Percentiles rank a stretch among this genome's conserved stretches.
Conservation (phyloP, 140 eudicot species). For the Stevia rebaudiana region DNA sequence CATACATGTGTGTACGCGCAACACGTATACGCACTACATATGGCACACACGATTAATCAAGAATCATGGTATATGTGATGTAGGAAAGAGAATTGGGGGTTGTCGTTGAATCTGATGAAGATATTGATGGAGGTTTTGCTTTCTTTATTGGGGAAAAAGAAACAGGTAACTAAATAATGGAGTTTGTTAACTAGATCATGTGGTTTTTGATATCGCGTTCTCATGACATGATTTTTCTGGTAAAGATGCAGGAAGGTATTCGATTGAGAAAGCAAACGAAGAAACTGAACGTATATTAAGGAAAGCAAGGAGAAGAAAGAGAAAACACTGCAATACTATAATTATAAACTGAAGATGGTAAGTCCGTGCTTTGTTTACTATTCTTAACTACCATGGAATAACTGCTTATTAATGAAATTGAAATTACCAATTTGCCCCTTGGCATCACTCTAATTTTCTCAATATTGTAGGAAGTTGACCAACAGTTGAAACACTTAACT, state of each 20-base stretch:
- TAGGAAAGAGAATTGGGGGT: conserved; percentile 43
- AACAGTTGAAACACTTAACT: neutral
- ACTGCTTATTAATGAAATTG: neutral
- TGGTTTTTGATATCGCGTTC: neutral
- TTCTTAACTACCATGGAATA: neutral
- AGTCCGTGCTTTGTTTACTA: conserved; percentile 14
- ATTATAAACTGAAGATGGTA: conserved; percentile 56
- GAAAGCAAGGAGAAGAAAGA: conserved; percentile 74
- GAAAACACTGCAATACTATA: conserved; percentile 52
- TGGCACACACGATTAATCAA: conserved; percentile 2
- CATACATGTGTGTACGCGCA: too few species aligned
- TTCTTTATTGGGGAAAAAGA: conserved; percentile 50
- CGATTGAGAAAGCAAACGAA: conserved; percentile 44
- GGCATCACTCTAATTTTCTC: neutral
- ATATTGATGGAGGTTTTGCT: conserved; percentile 46
- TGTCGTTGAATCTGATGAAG: conserved; percentile 65
- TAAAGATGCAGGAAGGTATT: conserved; percentile 35
- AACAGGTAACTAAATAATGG: conserved; percentile 32
- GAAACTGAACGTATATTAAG: conserved; percentile 60
- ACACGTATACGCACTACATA: neutral
- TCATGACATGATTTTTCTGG: conserved; percentile 18
- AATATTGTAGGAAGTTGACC: conserved; percentile 6
- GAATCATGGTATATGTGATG: conserved; percentile 3
- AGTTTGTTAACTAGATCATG: neutral
- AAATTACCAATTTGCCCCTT: conserved; percentile 6